phyloP scores from a whole-genome alignment of 2,329 filamentous ascomycete species.

The Alternaria consortialis region DNA sequence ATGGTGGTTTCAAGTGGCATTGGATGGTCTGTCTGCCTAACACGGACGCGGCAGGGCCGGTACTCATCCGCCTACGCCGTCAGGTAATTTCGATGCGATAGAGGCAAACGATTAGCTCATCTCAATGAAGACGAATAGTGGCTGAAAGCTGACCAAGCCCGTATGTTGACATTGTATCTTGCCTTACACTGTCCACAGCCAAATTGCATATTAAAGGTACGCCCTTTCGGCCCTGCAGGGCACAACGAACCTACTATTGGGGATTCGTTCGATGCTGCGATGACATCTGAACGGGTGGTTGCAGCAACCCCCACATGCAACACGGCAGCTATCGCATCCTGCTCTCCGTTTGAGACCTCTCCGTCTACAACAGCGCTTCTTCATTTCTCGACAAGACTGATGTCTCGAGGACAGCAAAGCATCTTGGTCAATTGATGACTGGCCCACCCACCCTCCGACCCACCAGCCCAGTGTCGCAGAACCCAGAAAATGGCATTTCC shows the following conservation, averaged over 20 bases:
- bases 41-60: conserved; percentile 40
- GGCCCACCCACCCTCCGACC: conserved; percentile 19
- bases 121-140: conserved; percentile 6
- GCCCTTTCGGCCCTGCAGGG: conserved; percentile 1
- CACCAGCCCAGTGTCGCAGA: conserved; percentile 37
- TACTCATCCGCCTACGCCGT: conserved; percentile 22
- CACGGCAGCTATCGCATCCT: conserved; percentile 6
- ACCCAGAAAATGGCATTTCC: conserved; percentile 30
- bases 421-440: conserved; percentile 9
- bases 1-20: conserved; percentile 42
- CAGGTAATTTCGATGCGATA: conserved; percentile 35
- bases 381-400: conserved; percentile 9
- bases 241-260: neutral
- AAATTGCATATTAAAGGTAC: conserved; percentile 2
- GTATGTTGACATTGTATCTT: conserved; percentile 5
- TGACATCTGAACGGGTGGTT: conserved; percentile 2
- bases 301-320: conserved; percentile 19
- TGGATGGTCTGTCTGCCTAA: conserved; percentile 27
- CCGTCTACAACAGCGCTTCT: neutral
- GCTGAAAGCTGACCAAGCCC: neutral
- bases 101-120: conserved; percentile 10
- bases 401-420: conserved; percentile 6
- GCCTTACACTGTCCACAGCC: neutral
- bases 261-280: neutral
- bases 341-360: conserved; percentile 1